phyloP scores from a whole-genome alignment of 2,329 filamentous ascomycete genomes.

The Pseudogymnoascus sp. region DNA sequence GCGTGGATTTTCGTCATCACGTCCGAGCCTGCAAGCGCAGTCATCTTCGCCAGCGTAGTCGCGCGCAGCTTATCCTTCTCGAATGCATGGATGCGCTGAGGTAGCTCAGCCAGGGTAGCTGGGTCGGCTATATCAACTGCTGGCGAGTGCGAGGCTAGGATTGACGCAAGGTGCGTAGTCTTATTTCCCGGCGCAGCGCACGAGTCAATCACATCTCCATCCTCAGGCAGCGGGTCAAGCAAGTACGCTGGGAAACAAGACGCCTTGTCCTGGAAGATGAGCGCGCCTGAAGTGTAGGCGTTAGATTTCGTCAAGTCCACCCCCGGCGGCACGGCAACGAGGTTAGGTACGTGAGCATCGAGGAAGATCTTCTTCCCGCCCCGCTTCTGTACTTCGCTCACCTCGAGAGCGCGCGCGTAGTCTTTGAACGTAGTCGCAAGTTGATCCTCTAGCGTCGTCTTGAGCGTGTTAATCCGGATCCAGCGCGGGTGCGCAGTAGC shows the following conservation, averaged over 20 bases:
- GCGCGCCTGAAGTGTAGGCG: slow-evolving; percentile 66
- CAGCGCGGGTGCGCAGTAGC: slow-evolving; percentile 64
- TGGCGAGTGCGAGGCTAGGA: slow-evolving; percentile 41
- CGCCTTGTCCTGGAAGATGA: slow-evolving; percentile 93
- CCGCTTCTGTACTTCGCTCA: slow-evolving; percentile 47
- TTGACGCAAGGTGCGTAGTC: slow-evolving; percentile 82
- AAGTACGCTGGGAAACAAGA: slow-evolving; percentile 94
- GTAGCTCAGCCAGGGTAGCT: slow-evolving; percentile 21
- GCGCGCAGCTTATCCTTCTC: slow-evolving; percentile 68
- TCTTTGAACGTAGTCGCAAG: slow-evolving; percentile 64
- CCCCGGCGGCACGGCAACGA: slow-evolving; percentile 68
- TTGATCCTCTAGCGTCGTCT: slow-evolving; percentile 61
- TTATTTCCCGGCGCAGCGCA: slow-evolving; percentile 97
- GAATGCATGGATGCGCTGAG: slow-evolving; percentile 61
- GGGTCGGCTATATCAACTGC: slow-evolving; percentile 27
- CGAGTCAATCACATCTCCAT: slow-evolving; percentile 79
- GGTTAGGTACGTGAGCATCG: slow-evolving; percentile 75
- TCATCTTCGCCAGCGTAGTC: slow-evolving; percentile 75
- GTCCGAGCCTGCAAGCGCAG: slow-evolving; percentile 64
- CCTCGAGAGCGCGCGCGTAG: slow-evolving; percentile 47
- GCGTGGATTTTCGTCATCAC: slow-evolving; percentile 57
- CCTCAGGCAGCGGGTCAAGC: slow-evolving; percentile 56
- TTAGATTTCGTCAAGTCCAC: slow-evolving; percentile 63
- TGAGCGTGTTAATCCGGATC: slow-evolving; percentile 79
- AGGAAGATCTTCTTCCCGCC: slow-evolving; percentile 51